Percentiles rank a stretch among this genome's conserved stretches.
phyloP scores from a whole-genome alignment of 2,329 filamentous ascomycete species.

The Penicillium sp. region DNA sequence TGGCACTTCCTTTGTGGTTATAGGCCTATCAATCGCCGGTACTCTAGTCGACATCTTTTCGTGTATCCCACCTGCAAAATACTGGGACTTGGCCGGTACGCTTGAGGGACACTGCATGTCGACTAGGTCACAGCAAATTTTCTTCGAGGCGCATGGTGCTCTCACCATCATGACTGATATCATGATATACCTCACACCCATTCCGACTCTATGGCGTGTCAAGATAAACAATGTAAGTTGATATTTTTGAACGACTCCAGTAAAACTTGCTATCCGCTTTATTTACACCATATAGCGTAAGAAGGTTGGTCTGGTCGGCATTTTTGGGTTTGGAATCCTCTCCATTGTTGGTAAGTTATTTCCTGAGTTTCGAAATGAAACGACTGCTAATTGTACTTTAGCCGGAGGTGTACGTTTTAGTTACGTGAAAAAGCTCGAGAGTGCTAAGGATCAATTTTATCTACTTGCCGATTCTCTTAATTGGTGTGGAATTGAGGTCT shows the following conservation, averaged over 20 bases:
- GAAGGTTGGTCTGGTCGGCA: not conserved
- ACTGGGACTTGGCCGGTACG: constrained; percentile 1
- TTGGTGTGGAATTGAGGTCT: not conserved
- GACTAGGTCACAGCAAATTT: not conserved
- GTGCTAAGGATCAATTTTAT: not conserved
- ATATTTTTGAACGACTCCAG: not conserved
- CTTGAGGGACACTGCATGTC: not conserved
- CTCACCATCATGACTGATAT: constrained; percentile 1
- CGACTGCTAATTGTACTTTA: not conserved
- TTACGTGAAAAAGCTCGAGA: not conserved
- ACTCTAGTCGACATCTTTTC: not conserved
- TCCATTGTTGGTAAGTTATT: not conserved
- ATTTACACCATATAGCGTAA: not conserved
- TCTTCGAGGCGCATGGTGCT: not conserved
- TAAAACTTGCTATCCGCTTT: not conserved
- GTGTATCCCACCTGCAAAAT: not conserved
- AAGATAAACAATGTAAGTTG: not conserved
- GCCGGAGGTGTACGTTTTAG: not conserved
- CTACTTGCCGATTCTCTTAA: not conserved
- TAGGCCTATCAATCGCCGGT: not conserved
- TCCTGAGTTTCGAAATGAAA: not conserved
- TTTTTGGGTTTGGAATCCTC: not conserved
- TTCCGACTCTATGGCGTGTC: not conserved
- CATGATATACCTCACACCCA: not conserved
- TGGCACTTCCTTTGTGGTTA: not conserved